Evolutionary conservation across 1,284 basidiomycete genomes (phyloP).

Genomic region (Puccinia polysora): DNA sequence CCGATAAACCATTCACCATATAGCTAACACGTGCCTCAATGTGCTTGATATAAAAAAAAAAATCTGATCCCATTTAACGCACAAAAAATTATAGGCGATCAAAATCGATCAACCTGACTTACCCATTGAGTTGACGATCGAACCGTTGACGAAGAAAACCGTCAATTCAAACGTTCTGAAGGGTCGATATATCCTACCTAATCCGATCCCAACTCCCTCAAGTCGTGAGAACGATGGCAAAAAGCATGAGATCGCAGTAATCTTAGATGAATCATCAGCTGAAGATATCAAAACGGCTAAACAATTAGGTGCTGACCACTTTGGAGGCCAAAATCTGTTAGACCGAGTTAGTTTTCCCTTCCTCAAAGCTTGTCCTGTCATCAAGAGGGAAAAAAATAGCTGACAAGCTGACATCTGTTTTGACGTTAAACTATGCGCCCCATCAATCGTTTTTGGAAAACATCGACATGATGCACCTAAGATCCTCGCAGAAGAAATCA

Average conservation of each 20-base stretch:
- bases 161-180: constrained; percentile 68
- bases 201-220: constrained; percentile 59
- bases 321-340: constrained; percentile 77
- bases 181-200: constrained; percentile 66
- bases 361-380: neutral
- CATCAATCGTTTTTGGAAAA: neutral
- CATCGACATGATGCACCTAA: neutral
- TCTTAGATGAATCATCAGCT: constrained; percentile 65
- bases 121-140: constrained; percentile 60
- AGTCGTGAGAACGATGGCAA: constrained; percentile 55
- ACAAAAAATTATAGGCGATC: constrained; percentile 10
- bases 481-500: constrained; percentile 28
- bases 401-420: neutral
- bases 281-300: constrained; percentile 53
- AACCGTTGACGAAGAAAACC: constrained; percentile 67
- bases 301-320: constrained; percentile 62
- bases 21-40: too few relatives aligned
- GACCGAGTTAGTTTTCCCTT: constrained; percentile 62
- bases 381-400: neutral
- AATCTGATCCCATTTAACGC: too few relatives aligned
- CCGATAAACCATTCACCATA: too few relatives aligned
- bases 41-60: too few relatives aligned
- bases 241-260: constrained; percentile 78
- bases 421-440: neutral
- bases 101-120: constrained; percentile 19